These are phyloP conservation scores for Melastoma candidum DNA, from an alignment of 441 rosid species.

Conservation along the genomic window DNA sequence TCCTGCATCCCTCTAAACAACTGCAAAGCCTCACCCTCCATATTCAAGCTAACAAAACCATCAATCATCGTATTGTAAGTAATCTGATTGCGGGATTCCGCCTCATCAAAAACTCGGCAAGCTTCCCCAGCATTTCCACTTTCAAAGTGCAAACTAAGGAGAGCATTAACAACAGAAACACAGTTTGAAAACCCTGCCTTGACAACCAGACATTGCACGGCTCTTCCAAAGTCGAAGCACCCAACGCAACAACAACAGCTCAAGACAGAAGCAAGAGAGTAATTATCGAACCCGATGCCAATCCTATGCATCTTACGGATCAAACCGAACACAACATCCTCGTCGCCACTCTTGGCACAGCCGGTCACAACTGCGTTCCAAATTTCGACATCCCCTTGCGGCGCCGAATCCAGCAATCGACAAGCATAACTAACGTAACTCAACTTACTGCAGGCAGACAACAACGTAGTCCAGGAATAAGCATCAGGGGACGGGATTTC, in stretches of 20 bases:
- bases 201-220: constrained; percentile 48
- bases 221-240: constrained; percentile 38
- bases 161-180: constrained; percentile 48
- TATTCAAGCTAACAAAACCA: constrained; percentile 38
- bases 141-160: constrained; percentile 60
- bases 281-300: constrained; percentile 50
- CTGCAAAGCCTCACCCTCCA: constrained; percentile 27
- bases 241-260: constrained; percentile 38
- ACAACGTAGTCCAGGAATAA: constrained; percentile 61
- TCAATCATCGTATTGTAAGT: constrained; percentile 63
- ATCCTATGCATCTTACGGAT: constrained; percentile 47
- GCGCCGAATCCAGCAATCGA: constrained; percentile 48
- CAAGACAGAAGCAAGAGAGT: constrained; percentile 57
- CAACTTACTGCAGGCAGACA: constrained; percentile 36
- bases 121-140: constrained; percentile 30
- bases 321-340: constrained; percentile 33
- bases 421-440: constrained; percentile 38
- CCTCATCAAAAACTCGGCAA: constrained; percentile 35
- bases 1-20: constrained; percentile 42
- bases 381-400: constrained; percentile 29
- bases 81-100: constrained; percentile 37
- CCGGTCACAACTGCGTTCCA: constrained; percentile 83
- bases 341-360: constrained; percentile 39
- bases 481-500: constrained; percentile 54
- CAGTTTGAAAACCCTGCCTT: constrained; percentile 39